These are phyloP conservation scores for Apiotrichum laibachii DNA, from an alignment of 1,284 basidiomycete species.

Conservation along the genomic window DNA sequence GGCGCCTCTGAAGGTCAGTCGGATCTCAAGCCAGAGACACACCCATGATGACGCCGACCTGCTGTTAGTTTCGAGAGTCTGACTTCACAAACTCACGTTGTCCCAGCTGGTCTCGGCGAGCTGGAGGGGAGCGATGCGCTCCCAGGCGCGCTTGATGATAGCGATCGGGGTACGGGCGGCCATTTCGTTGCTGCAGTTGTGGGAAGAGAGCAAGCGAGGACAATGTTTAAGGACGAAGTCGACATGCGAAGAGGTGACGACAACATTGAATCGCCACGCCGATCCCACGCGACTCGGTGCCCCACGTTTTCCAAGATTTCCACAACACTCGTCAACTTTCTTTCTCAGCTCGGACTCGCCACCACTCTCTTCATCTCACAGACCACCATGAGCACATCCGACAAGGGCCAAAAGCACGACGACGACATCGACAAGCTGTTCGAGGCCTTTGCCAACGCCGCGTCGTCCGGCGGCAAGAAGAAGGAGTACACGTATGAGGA, in stretches of 20 bases:
- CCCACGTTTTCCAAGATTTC: slow-evolving; percentile 2
- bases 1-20: slow-evolving; percentile 65
- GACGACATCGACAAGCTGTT: slow-evolving; percentile 24
- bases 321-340: not conserved
- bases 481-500: slow-evolving; percentile 36
- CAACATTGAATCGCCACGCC: not conserved
- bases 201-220: not conserved
- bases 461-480: slow-evolving; percentile 22
- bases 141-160: slow-evolving; percentile 49
- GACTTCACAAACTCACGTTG: slow-evolving; percentile 61
- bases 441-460: slow-evolving; percentile 20
- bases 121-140: slow-evolving; percentile 74
- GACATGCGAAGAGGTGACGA: not conserved
- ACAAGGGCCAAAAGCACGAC: slow-evolving; percentile 14
- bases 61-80: slow-evolving; percentile 14
- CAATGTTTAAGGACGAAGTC: not conserved
- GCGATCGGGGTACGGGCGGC: slow-evolving; percentile 31
- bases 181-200: not conserved
- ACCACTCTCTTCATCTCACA: not conserved
- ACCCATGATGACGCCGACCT: slow-evolving; percentile 84
- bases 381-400: slow-evolving; percentile 3
- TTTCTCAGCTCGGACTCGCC: not conserved
- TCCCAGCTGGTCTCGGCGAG: slow-evolving; percentile 82
- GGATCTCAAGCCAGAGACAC: slow-evolving; percentile 9
- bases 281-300: slow-evolving; percentile 10